Conservation (phyloP, 164 flowering plant genomes). For the Nelumbo lutea region DNA sequence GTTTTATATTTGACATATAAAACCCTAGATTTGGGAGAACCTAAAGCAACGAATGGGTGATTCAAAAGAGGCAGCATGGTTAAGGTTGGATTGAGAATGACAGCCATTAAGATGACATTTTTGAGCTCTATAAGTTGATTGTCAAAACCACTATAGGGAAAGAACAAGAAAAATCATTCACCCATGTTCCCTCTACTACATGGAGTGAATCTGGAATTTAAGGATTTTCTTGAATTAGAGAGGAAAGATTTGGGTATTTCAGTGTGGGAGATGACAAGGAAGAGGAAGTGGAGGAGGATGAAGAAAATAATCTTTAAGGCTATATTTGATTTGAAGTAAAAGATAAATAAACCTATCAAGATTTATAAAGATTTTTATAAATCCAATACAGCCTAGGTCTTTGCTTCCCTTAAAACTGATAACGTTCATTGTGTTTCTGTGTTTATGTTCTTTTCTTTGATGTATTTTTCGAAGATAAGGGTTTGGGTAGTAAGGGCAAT, state of each 20-base stretch:
- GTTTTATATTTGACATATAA: not conserved
- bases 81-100: slow-evolving; percentile 72
- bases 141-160: slow-evolving; percentile 97
- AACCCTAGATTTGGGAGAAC: slow-evolving; percentile 94
- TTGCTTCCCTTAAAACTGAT: slow-evolving; percentile 3
- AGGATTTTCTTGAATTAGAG: slow-evolving; percentile 11
- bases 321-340: too few species aligned
- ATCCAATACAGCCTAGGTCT: not conserved
- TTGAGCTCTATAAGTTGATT: slow-evolving; percentile 89
- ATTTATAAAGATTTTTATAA: too few species aligned
- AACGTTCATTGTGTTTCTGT: not conserved
- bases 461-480: too few species aligned
- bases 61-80: slow-evolving; percentile 83
- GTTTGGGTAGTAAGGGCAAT: too few species aligned
- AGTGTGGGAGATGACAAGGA: slow-evolving; percentile 24
- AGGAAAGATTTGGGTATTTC: slow-evolving; percentile 16
- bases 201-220: slow-evolving; percentile 15
- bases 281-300: slow-evolving; percentile 22
- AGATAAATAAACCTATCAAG: too few species aligned
- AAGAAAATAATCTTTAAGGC: slow-evolving; percentile 3
- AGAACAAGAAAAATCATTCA: slow-evolving; percentile 61
- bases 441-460: not conserved
- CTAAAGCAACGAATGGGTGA: slow-evolving; percentile 90
- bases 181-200: slow-evolving; percentile 18
- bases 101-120: slow-evolving; percentile 68